phyloP scores from a whole-genome alignment of 164 flowering plant species.

The Aristolochia contorta region DNA sequence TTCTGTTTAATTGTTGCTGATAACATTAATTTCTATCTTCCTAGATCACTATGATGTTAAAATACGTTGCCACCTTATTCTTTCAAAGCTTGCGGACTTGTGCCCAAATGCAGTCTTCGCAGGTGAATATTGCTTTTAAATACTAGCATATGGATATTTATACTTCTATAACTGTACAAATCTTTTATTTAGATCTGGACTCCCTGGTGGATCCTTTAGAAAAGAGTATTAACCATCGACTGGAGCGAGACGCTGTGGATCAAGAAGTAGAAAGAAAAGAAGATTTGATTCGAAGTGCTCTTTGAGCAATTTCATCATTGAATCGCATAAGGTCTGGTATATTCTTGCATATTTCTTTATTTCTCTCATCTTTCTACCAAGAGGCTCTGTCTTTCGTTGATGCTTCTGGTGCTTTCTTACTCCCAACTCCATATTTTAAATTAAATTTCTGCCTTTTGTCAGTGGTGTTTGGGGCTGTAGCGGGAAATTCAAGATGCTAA shows the following conservation, averaged over 20 bases:
- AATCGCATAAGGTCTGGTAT: slow-evolving; percentile 70
- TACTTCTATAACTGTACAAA: background rate
- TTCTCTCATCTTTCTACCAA: background rate
- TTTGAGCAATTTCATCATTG: slow-evolving; percentile 84
- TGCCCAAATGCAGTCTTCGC: slow-evolving; percentile 96
- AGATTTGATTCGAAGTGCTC: slow-evolving; percentile 98
- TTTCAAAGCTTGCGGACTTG: slow-evolving; percentile 93
- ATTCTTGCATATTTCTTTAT: background rate
- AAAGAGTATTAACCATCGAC: slow-evolving; percentile 80
- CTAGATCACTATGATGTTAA: slow-evolving; percentile 97
- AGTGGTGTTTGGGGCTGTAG: slow-evolving; percentile 95
- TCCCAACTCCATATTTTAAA: background rate
- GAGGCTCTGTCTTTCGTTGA: no score
- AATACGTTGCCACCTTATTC: slow-evolving; percentile 99
- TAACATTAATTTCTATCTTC: background rate
- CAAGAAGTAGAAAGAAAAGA: slow-evolving; percentile 99
- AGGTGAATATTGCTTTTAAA: slow-evolving; percentile 27
- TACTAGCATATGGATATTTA: background rate
- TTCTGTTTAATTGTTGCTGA: background rate
- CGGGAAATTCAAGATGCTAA: slow-evolving; percentile 71
- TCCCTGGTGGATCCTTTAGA: slow-evolving; percentile 96
- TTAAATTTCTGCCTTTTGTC: background rate
- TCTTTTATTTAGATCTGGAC: slow-evolving; percentile 62
- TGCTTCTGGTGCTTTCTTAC: no score
- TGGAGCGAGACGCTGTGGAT: slow-evolving; percentile 97